These are phyloP conservation scores for Dryadomyces quercus-mongolicae DNA, from an alignment of 2,329 filamentous ascomycete genomes.

Conservation along the genomic window DNA sequence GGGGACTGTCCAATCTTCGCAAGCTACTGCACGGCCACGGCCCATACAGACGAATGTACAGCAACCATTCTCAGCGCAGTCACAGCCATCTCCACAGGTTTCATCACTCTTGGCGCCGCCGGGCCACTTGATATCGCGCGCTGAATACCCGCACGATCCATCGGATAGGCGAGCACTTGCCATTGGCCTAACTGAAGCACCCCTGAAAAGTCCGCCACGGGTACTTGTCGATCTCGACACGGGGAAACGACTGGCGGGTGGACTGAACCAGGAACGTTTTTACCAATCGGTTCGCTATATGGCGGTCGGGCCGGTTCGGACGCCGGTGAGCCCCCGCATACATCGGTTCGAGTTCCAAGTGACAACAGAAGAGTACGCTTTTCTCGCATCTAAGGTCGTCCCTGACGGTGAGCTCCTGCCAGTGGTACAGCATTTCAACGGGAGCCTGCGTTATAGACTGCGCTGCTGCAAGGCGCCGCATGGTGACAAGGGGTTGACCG, in stretches of 20 bases:
- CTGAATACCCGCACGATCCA: conserved; percentile 28
- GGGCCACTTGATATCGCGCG: conserved; percentile 12
- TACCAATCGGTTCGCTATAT: conserved; percentile 49
- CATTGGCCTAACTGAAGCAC: conserved; percentile 33
- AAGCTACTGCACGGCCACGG: too few relatives aligned
- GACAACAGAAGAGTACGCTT: conserved; percentile 20
- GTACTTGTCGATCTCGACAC: conserved; percentile 16
- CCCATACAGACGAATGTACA: too few relatives aligned
- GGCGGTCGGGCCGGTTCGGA: conserved; percentile 28
- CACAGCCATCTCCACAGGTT: too few relatives aligned
- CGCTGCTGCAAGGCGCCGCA: conserved; percentile 40
- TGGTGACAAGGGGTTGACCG: conserved; percentile 15
- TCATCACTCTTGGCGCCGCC: background rate
- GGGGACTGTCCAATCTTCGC: too few relatives aligned
- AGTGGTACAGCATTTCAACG: conserved; percentile 30
- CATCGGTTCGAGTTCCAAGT: conserved; percentile 37
- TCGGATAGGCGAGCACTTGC: conserved; percentile 28
- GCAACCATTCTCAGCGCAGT: too few relatives aligned
- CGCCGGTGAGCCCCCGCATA: conserved; percentile 22
- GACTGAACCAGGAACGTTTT: conserved; percentile 21
- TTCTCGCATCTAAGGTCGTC: conserved; percentile 22
- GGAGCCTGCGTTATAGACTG: conserved; percentile 52
- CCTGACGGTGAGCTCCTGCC: conserved; percentile 20
- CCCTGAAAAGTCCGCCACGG: conserved; percentile 34
- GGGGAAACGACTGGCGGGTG: background rate